These are phyloP conservation scores for Heterobasidion occidentale DNA, from an alignment of 1,284 basidiomycete genomes.

Conservation along the genomic window DNA sequence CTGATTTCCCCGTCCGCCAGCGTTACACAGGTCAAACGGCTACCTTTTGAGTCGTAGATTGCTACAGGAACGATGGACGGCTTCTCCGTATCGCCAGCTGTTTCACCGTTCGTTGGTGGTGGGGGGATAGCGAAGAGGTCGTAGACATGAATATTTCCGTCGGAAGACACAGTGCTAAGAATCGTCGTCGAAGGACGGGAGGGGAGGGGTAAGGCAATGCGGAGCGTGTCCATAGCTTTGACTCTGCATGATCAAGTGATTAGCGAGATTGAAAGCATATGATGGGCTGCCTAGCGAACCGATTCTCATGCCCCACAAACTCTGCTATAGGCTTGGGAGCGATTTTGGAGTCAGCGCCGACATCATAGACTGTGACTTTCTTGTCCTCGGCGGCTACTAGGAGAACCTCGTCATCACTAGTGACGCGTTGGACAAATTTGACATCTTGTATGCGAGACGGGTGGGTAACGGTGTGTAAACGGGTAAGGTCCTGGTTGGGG, in stretches of 20 bases:
- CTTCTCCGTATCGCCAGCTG: background rate
- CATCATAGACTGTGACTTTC: slow-evolving; percentile 66
- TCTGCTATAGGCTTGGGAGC: slow-evolving; percentile 48
- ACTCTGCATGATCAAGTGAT: slow-evolving; percentile 2
- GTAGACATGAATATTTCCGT: slow-evolving; percentile 12
- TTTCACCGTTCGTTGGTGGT: background rate
- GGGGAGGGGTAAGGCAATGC: slow-evolving; percentile 8
- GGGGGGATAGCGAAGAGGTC: slow-evolving; percentile 10
- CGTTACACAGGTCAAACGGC: slow-evolving; percentile 12
- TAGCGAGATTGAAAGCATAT: no score
- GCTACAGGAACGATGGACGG: slow-evolving; percentile 10
- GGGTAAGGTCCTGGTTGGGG: slow-evolving; percentile 52
- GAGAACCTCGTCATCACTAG: slow-evolving; percentile 55
- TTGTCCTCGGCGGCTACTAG: slow-evolving; percentile 84
- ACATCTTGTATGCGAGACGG: slow-evolving; percentile 76
- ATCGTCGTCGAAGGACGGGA: slow-evolving; percentile 8
- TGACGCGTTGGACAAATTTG: slow-evolving; percentile 54
- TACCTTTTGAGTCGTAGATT: slow-evolving; percentile 13
- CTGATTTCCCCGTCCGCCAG: slow-evolving; percentile 9
- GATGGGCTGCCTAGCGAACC: slow-evolving; percentile 34
- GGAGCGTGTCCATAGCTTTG: slow-evolving; percentile 13
- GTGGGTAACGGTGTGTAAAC: slow-evolving; percentile 66
- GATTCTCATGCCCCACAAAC: slow-evolving; percentile 66
- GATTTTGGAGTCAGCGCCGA: slow-evolving; percentile 33
- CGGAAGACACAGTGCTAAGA: slow-evolving; percentile 10